These are phyloP conservation scores for Diaporthe vaccinii DNA, from an alignment of 2,329 filamentous ascomycete genomes.

Conservation along the genomic window DNA sequence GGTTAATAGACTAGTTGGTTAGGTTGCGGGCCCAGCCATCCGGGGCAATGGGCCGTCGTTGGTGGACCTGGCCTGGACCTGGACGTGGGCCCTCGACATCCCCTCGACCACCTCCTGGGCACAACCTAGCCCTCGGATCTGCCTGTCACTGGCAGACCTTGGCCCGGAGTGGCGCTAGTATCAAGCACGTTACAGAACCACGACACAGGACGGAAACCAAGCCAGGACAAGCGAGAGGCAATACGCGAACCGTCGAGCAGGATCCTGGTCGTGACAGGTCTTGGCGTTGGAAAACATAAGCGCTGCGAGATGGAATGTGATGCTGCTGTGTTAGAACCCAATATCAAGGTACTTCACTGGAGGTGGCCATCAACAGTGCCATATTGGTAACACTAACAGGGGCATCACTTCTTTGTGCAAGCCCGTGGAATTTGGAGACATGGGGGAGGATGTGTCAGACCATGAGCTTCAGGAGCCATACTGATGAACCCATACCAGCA, in stretches of 20 bases:
- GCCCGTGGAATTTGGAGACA: too few species aligned
- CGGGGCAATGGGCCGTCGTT: not conserved
- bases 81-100: not conserved
- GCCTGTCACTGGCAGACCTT: slow-evolving; percentile 16
- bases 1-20: slow-evolving; percentile 4
- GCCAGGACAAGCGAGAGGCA: slow-evolving; percentile 2
- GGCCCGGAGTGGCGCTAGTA: slow-evolving; percentile 12
- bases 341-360: too few species aligned
- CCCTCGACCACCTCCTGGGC: not conserved
- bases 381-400: too few species aligned
- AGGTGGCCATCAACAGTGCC: too few species aligned
- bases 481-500: too few species aligned
- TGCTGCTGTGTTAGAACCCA: not conserved
- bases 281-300: not conserved
- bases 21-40: not conserved
- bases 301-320: not conserved
- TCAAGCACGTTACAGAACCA: slow-evolving; percentile 25
- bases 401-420: too few species aligned
- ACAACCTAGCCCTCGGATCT: not conserved
- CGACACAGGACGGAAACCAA: slow-evolving; percentile 10
- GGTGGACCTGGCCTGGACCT: not conserved
- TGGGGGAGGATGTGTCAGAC: too few species aligned
- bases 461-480: too few species aligned
- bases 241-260: not conserved
- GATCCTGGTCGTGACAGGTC: slow-evolving; percentile 23